phyloP scores from a whole-genome alignment of 495 filamentous ascomycete genomes.

The Penicillium mononematosum region DNA sequence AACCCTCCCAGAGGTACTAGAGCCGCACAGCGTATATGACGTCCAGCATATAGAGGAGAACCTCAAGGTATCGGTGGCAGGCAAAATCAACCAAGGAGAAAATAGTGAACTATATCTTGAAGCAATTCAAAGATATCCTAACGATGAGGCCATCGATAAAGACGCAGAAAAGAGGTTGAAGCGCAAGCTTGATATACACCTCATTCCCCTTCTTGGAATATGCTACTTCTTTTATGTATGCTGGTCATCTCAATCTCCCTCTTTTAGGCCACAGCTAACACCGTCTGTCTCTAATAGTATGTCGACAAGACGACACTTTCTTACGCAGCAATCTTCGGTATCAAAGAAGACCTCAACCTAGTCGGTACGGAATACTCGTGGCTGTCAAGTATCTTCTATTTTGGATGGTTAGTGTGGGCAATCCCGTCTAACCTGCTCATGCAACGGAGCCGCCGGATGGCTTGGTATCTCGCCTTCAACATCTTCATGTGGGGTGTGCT shows the following conservation, averaged over 20 bases:
- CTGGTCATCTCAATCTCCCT: background rate
- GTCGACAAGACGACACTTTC: slow-evolving; percentile 56
- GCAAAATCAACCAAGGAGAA: background rate
- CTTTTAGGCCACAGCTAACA: background rate
- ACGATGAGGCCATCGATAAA: background rate
- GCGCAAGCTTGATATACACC: background rate
- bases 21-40: background rate
- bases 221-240: background rate
- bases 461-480: slow-evolving; percentile 49
- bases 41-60: background rate
- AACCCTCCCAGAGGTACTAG: background rate
- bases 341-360: slow-evolving; percentile 45
- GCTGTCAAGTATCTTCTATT: slow-evolving; percentile 55
- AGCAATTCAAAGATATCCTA: background rate
- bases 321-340: slow-evolving; percentile 57
- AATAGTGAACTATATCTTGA: background rate
- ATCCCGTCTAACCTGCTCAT: slow-evolving; percentile 50
- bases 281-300: background rate
- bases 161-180: background rate
- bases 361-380: slow-evolving; percentile 52
- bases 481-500: slow-evolving; percentile 53
- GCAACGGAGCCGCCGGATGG: slow-evolving; percentile 53
- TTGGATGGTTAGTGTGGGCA: slow-evolving; percentile 51
- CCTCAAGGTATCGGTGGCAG: background rate
- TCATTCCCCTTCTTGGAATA: background rate